Base-by-base conservation (phyloP, 1,139 yeast species). In the Diutina sp. region DNA sequence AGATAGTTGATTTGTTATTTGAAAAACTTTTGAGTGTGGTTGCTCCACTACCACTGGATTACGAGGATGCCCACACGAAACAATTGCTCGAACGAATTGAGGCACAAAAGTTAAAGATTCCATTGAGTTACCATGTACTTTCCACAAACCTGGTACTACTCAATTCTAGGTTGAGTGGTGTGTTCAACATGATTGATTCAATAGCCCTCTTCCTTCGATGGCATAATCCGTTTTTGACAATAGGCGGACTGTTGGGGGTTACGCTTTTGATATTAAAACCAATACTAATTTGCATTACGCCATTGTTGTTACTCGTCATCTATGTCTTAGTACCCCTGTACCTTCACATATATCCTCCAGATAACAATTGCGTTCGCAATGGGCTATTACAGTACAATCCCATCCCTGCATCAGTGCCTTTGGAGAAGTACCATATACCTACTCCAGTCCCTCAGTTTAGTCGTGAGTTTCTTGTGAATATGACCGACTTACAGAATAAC, bases 401-500 rank as follows among this genome's bases (percentile, higher is more conserved):
- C 5, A 67, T 75, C 0, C 84, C 88, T 3, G 71, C 69, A 8
- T 85, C 84, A 0, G n/a, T 18, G 4, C 82, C 83, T 1, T 60
- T 87, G 51, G 67, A 72, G 54, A 70, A 72, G 6, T 73, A 79
- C 14, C 74, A 71, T 12, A 62, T 78, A 0, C 95, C 95, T 1
- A 82, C 80, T 59, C 95, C 96, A 0, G 87, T 85, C 3, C 88
- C 93, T 1, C 90, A 89, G 66, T 75, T 87, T 55, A 84, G 93
- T 21, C 77, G 88, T 57, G 96, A 90, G 66, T 90, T 89, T 66
- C 70, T 85, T 32, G 68, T 90, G 60, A 90, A 90, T 66, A 72
- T 88, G 62, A 88, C 95, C 0, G 97, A 90, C 69, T 74, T 90
- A 57, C 97, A 90, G 65, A 90, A 90, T 67, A 85, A 84, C 62